Conservation (phyloP, 108 stramenopile genomes). For the Cyclotella atomus region DNA sequence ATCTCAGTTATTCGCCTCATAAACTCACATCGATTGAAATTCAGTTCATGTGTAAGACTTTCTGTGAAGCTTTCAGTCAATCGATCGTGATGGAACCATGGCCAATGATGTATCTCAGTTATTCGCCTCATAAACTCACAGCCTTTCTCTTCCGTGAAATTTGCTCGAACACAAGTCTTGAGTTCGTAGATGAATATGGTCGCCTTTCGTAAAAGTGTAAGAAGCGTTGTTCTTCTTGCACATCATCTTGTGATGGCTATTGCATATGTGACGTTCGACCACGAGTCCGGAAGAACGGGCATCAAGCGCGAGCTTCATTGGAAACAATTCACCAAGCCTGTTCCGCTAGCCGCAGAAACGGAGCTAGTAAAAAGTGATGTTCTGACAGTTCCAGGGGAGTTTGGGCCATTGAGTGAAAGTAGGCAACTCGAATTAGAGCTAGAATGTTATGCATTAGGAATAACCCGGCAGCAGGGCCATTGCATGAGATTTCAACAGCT, state of each 20-base stretch:
- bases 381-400: slow-evolving; percentile 36
- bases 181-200: too few relatives aligned
- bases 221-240: too few relatives aligned
- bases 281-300: background rate
- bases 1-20: background rate
- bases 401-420: slow-evolving; percentile 20
- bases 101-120: background rate
- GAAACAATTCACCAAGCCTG: slow-evolving; percentile 19
- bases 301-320: slow-evolving; percentile 26
- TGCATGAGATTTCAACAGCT: slow-evolving; percentile 42
- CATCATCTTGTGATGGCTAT: background rate
- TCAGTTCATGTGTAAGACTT: background rate
- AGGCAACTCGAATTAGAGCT: slow-evolving; percentile 28
- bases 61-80: background rate
- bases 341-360: slow-evolving; percentile 29
- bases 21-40: background rate
- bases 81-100: background rate
- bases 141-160: too few relatives aligned
- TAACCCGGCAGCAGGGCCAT: slow-evolving; percentile 29
- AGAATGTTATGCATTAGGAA: slow-evolving; percentile 32
- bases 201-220: too few relatives aligned
- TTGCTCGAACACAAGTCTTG: too few relatives aligned
- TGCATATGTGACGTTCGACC: slow-evolving; percentile 19
- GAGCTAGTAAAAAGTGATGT: slow-evolving; percentile 17
- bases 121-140: background rate